A percentile compares a stretch with the other conserved stretches of the same genome.
Evolutionary conservation across 331 rosid genomes (phyloP).

Genomic region (Malus hybrid): DNA sequence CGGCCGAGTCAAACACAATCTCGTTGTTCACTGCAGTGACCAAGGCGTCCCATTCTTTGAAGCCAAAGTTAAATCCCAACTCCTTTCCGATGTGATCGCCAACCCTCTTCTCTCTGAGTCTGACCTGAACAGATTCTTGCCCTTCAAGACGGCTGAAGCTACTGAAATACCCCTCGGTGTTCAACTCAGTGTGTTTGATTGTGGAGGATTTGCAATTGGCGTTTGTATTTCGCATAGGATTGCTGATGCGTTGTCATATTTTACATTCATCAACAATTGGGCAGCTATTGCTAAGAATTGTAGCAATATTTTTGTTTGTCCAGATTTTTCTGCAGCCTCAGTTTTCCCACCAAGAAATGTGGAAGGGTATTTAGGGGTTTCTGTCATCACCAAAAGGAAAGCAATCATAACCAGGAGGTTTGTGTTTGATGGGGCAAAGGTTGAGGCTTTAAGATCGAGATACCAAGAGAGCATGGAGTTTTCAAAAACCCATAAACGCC

Average conservation of each 20-base stretch:
- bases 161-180: conserved; percentile 8
- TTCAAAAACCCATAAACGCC: neutral
- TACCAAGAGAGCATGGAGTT: neutral
- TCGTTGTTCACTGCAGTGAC: conserved; percentile 15
- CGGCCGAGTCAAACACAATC: conserved; percentile 12
- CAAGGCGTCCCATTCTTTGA: conserved; percentile 19
- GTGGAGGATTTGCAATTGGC: conserved; percentile 20
- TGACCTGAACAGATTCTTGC: conserved; percentile 1
- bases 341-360: conserved; percentile 13
- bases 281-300: neutral
- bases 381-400: neutral
- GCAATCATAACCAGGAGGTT: conserved; percentile 9
- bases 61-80: neutral
- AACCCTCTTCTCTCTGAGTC: neutral
- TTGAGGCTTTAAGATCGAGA: conserved; percentile 7
- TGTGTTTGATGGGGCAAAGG: conserved; percentile 1
- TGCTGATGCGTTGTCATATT: conserved; percentile 8
- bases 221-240: conserved; percentile 12
- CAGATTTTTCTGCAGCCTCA: conserved; percentile 7
- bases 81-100: conserved; percentile 8
- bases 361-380: neutral
- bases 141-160: conserved; percentile 3
- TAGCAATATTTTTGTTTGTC: neutral
- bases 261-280: conserved; percentile 11
- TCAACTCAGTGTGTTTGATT: conserved; percentile 22